Conservation (phyloP, 139 green algal genomes). For the Coelastrella sp. region DNA sequence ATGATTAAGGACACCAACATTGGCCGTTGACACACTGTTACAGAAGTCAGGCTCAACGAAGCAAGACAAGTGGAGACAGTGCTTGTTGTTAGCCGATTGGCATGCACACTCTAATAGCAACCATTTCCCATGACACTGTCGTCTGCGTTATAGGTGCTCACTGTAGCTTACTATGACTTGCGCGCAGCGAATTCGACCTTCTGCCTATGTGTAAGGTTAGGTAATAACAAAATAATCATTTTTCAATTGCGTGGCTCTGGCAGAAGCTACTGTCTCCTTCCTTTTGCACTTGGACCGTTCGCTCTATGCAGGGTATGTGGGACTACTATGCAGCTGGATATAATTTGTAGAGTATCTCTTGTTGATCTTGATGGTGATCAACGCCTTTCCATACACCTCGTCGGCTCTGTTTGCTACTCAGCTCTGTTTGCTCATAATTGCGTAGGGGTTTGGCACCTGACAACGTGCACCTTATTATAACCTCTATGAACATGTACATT, state of each 20-base stretch:
- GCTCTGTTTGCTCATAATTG: neutral
- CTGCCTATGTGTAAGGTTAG: too few relatives aligned
- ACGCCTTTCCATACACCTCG: neutral
- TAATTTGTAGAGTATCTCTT: too few relatives aligned
- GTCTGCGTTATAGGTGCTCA: too few relatives aligned
- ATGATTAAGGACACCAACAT: neutral
- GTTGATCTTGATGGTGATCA: neutral
- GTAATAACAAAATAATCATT: neutral
- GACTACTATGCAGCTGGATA: too few relatives aligned
- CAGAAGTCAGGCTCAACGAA: neutral
- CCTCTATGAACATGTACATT: too few relatives aligned
- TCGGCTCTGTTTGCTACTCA: neutral
- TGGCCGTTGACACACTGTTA: neutral
- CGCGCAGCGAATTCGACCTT: too few relatives aligned
- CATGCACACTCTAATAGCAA: too few relatives aligned
- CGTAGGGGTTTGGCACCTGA: neutral
- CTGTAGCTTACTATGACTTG: too few relatives aligned
- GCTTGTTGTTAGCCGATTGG: too few relatives aligned
- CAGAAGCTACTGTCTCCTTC: too few relatives aligned
- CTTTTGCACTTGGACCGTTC: neutral
- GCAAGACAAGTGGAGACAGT: neutral
- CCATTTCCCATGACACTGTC: too few relatives aligned
- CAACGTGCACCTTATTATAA: too few relatives aligned
- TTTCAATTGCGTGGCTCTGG: neutral
- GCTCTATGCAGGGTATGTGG: neutral